Evolutionary conservation across 2,329 filamentous ascomycete species (phyloP).

Genomic region (Thelonectria discophora): DNA sequence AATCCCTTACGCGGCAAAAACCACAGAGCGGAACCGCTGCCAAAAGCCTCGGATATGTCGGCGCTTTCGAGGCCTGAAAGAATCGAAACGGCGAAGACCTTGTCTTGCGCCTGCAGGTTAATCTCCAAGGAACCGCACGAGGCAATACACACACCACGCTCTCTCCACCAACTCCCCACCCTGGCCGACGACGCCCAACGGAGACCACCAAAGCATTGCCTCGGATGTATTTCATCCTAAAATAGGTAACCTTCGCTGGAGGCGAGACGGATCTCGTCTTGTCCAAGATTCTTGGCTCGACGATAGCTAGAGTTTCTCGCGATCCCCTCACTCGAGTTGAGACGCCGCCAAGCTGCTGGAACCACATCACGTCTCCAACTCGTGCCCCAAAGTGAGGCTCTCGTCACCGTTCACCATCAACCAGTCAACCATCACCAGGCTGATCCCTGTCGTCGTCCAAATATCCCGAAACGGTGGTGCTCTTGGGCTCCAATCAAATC

Average conservation of each 20-base stretch:
- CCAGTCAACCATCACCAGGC: slow-evolving; percentile 14
- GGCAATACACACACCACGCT: slow-evolving; percentile 10
- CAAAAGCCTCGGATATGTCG: slow-evolving; percentile 18
- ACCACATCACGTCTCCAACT: neutral
- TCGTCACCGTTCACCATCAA: neutral
- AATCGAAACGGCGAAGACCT: neutral
- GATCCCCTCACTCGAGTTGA: no score
- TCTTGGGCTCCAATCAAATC: slow-evolving; percentile 13
- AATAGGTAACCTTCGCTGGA: neutral
- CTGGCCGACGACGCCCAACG: slow-evolving; percentile 8
- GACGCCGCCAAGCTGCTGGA: neutral
- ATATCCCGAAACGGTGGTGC: slow-evolving; percentile 15
- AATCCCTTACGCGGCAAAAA: slow-evolving; percentile 9
- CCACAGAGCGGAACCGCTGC: slow-evolving; percentile 21
- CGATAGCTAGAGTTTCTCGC: no score
- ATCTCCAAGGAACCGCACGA: slow-evolving; percentile 21
- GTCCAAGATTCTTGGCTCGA: neutral
- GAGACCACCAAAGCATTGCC: slow-evolving; percentile 5
- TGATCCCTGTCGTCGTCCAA: slow-evolving; percentile 12
- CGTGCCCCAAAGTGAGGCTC: neutral
- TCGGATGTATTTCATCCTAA: slow-evolving; percentile 3
- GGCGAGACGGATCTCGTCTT: neutral
- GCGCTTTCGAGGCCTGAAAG: slow-evolving; percentile 12
- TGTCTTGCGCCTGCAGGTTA: slow-evolving; percentile 11
- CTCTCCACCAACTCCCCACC: slow-evolving; percentile 18